Evolutionary conservation across 208 protist genomes (phyloP).

Genomic region (Tritrichomonas foetus): DNA sequence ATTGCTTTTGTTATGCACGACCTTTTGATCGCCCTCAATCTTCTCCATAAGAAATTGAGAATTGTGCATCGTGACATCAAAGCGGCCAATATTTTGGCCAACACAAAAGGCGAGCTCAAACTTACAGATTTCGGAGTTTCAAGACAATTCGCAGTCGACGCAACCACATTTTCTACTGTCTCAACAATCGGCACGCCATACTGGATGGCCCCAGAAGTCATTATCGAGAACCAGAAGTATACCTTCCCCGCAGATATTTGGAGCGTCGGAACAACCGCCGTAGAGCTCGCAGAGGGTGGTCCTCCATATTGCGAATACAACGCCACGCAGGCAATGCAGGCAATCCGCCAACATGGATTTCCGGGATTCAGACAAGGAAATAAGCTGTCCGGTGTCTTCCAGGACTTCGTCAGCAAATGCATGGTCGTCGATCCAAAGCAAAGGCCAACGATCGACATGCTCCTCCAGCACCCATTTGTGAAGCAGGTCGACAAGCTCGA

Average conservation of each 20-base stretch:
- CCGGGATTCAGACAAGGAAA: slow-evolving; percentile 40
- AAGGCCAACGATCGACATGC: neutral
- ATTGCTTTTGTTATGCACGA: slow-evolving; percentile 19
- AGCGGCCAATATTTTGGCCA: neutral
- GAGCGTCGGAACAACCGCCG: slow-evolving; percentile 52
- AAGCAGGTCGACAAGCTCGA: neutral
- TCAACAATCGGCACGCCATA: slow-evolving; percentile 53
- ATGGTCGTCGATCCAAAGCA: slow-evolving; percentile 11
- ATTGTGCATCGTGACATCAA: neutral
- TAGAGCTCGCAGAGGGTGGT: slow-evolving; percentile 51
- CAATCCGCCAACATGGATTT: neutral
- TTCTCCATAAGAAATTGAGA: neutral
- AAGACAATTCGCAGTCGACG: neutral
- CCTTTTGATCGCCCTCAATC: neutral
- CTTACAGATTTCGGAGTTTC: neutral
- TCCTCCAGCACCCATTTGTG: slow-evolving; percentile 39
- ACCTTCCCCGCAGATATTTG: slow-evolving; percentile 51
- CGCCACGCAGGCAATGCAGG: slow-evolving; percentile 38
- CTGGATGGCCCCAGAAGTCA: slow-evolving; percentile 60
- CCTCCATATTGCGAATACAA: slow-evolving; percentile 50
- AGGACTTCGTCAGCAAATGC: neutral
- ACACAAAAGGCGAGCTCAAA: neutral
- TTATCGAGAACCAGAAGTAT: slow-evolving; percentile 45
- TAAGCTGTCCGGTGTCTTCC: slow-evolving; percentile 5
- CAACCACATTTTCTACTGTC: neutral